Percentiles rank a stretch among this genome's conserved stretches.
Evolutionary conservation across 2,329 filamentous ascomycete genomes (phyloP).

Genomic region (Didymella pomorum): DNA sequence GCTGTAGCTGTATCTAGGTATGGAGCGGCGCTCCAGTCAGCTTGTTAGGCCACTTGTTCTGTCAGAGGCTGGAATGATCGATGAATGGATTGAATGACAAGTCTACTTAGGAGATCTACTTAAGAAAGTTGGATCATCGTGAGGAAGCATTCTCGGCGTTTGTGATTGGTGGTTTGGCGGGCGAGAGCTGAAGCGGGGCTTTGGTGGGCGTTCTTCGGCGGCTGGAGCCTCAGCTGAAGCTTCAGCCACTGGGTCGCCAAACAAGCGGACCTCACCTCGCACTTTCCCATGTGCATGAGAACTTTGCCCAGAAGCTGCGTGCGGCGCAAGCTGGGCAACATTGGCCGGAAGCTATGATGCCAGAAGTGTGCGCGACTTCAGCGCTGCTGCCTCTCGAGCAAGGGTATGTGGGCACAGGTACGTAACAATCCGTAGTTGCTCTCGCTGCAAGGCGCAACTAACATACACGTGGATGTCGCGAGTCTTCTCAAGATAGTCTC

Average conservation of each 20-base stretch:
- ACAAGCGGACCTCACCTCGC: neutral
- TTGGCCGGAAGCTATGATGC: neutral
- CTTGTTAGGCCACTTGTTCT: neutral
- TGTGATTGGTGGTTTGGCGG: neutral
- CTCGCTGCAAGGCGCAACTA: conserved; percentile 18
- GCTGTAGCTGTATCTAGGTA: neutral
- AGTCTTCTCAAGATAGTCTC: conserved; percentile 9
- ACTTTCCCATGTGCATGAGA: neutral
- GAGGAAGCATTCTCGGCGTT: neutral
- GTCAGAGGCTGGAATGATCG: neutral
- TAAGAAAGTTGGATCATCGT: neutral
- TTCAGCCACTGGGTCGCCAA: neutral
- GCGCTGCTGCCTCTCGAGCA: conserved; percentile 12
- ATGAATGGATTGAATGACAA: neutral
- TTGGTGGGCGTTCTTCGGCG: neutral
- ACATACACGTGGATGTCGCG: conserved; percentile 21
- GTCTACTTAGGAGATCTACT: neutral
- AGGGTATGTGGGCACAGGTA: conserved; percentile 19
- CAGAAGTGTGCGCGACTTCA: neutral
- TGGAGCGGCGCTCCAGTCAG: neutral
- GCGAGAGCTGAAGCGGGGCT: neutral
- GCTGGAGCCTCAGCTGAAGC: neutral
- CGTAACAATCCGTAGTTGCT: conserved; percentile 19
- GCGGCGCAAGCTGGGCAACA: neutral
- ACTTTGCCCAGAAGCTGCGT: neutral